Percentiles rank a stretch among this genome's conserved stretches.
phyloP scores from a whole-genome alignment of 176 grass and related monocot genomes.

The Musa itinerans region DNA sequence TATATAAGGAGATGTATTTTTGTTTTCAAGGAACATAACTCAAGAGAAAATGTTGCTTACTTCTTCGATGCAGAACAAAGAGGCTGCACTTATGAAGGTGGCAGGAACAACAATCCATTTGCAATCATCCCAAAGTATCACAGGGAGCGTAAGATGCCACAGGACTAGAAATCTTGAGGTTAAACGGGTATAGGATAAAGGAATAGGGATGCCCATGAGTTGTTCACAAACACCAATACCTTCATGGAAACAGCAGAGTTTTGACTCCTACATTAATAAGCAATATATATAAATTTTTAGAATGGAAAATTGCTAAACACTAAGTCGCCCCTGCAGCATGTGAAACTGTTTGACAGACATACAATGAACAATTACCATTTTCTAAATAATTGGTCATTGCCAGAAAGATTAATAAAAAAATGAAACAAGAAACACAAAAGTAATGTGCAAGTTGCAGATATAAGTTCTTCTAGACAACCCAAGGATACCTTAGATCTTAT shows the following conservation, averaged over 20 bases:
- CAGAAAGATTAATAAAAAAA: neutral
- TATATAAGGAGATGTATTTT: neutral
- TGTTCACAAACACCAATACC: slow-evolving; percentile 75
- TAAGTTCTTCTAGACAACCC: neutral
- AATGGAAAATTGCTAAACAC: neutral
- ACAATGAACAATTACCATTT: neutral
- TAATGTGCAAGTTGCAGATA: neutral
- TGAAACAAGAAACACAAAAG: neutral
- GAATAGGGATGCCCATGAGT: slow-evolving; percentile 73
- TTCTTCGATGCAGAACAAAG: slow-evolving; percentile 97
- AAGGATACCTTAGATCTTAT: neutral
- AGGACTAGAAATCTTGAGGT: slow-evolving; percentile 90
- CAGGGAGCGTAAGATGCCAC: slow-evolving; percentile 89
- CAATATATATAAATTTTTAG: slow-evolving; percentile 4
- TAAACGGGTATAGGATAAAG: slow-evolving; percentile 77
- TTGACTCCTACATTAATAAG: slow-evolving; percentile 57
- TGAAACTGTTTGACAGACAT: neutral
- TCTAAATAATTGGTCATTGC: neutral
- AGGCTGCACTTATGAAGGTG: slow-evolving; percentile 88
- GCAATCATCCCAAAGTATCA: slow-evolving; percentile 91
- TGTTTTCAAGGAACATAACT: neutral
- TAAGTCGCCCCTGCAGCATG: neutral
- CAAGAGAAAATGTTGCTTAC: slow-evolving; percentile 39
- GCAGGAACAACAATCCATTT: slow-evolving; percentile 93
- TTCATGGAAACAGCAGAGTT: slow-evolving; percentile 78